Evolutionary conservation across 805 yeast species (phyloP), one percentile per base, ranked within the genome.

Genomic region (Spathaspora gorwiae): DNA sequence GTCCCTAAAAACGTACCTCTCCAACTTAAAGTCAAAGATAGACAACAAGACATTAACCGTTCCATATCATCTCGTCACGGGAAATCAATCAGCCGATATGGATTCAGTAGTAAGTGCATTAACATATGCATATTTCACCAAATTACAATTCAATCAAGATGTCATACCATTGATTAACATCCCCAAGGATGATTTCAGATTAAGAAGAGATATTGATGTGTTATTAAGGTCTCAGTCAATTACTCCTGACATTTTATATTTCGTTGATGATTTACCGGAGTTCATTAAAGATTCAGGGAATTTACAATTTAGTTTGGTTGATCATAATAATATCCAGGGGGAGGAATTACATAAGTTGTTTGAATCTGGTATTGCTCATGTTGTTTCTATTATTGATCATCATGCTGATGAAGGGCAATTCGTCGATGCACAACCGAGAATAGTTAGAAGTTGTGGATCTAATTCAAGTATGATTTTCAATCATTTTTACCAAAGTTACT

Each of bases 41-140:
- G 51, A 52, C 8, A 27, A 53, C 34, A 42, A 46, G 9, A 30
- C 51, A 33, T 34, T 53, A 26, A 36, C 44, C 32, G 7, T 37
- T 26, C 61, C 65, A 3, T 46, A 65, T 32, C 50, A 54, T 29
- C 56, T 84, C 19, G 90, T 84, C 0, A 68, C 84, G 0, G 97
- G 97, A 1, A 90, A 90, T 57, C 94, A 89, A 56, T 79, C 94
- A 5, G 90, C 94, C 0, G 85, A 92, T 62, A 68, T 94, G 67
- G 99, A 92, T 62, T 90, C 97, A 0, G 84, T 90, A 30, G 78
- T 88, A 1, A 76, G 84, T 45, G 83, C 97, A 0, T 68, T 94
- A 5, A 57, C 85, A 3, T 86, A 82, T 56, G 82, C 96, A 0
- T 88, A 79, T 55, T 73, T 84, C 47, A 64, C 67, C 27, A 64